phyloP scores from a whole-genome alignment of 768 basidiomycete genomes.

The Tricholoma hemisulphureum region DNA sequence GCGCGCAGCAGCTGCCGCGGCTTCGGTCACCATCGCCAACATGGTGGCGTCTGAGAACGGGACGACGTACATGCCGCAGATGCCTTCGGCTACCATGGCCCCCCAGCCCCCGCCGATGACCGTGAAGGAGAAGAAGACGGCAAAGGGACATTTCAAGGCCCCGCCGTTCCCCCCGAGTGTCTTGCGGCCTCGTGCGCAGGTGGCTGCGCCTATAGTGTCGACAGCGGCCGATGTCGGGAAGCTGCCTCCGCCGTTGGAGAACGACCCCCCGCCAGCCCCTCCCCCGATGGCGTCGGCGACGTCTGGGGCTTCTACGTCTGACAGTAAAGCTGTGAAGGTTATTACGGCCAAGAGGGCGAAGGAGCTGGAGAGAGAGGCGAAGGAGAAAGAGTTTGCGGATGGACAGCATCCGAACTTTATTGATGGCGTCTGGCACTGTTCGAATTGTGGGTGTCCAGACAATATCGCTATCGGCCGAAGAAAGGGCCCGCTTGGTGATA shows the following conservation, averaged over 20 bases:
- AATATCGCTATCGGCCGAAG: slow-evolving; percentile 79
- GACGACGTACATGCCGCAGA: slow-evolving; percentile 51
- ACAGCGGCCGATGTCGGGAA: slow-evolving; percentile 65
- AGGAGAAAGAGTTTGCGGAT: slow-evolving; percentile 79
- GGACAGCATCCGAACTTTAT: slow-evolving; percentile 81
- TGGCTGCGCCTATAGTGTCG: slow-evolving; percentile 59
- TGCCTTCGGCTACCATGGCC: slow-evolving; percentile 34
- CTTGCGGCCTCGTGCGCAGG: slow-evolving; percentile 58
- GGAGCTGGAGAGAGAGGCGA: slow-evolving; percentile 79
- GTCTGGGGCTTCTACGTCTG: slow-evolving; percentile 31
- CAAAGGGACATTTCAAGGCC: slow-evolving; percentile 71
- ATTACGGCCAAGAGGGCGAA: slow-evolving; percentile 62
- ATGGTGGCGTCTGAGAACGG: slow-evolving; percentile 94
- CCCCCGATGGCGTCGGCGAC: slow-evolving; percentile 6
- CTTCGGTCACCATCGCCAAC: slow-evolving; percentile 80
- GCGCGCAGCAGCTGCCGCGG: slow-evolving; percentile 84
- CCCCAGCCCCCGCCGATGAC: slow-evolving; percentile 19
- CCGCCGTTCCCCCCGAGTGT: slow-evolving; percentile 56
- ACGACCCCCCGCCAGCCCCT: slow-evolving; percentile 50
- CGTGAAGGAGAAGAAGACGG: slow-evolving; percentile 16
- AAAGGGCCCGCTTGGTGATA: slow-evolving; percentile 88
- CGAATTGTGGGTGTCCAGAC: slow-evolving; percentile 91
- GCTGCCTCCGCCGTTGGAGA: slow-evolving; percentile 59
- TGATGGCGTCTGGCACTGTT: slow-evolving; percentile 91
- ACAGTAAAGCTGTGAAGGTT: slow-evolving; percentile 46